Evolutionary conservation across 495 filamentous ascomycete species (phyloP).

Genomic region (Aspergillus mulundensis): DNA sequence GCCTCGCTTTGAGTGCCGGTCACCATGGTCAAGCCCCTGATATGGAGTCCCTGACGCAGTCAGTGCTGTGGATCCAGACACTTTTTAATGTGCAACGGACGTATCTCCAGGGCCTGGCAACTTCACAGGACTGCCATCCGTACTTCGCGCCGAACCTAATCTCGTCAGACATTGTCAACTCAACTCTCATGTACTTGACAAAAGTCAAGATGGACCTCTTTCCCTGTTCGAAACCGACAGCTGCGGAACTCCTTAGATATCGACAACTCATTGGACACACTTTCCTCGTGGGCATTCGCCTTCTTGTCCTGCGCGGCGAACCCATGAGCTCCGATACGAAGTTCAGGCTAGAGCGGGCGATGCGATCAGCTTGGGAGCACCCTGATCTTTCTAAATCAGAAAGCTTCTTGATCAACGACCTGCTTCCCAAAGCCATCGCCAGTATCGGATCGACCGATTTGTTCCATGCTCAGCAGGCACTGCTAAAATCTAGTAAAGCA

Average conservation of each 20-base stretch:
- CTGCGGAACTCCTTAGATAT: slow-evolving; percentile 14
- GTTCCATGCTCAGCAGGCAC: slow-evolving; percentile 3
- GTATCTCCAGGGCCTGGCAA: slow-evolving; percentile 21
- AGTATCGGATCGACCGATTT: slow-evolving; percentile 17
- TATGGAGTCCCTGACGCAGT: slow-evolving; percentile 20
- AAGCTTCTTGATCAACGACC: slow-evolving; percentile 20
- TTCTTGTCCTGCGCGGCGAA: slow-evolving; percentile 23
- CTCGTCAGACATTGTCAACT: slow-evolving; percentile 19
- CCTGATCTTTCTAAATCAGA: slow-evolving; percentile 21
- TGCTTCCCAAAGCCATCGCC: slow-evolving; percentile 19
- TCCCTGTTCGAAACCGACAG: slow-evolving; percentile 13
- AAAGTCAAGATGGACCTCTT: slow-evolving; percentile 24
- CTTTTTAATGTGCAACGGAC: slow-evolving; percentile 29
- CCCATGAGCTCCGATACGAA: slow-evolving; percentile 17
- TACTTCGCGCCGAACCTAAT: slow-evolving; percentile 20
- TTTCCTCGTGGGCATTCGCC: slow-evolving; percentile 21
- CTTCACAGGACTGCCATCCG: slow-evolving; percentile 16
- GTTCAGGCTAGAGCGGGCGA: slow-evolving; percentile 22
- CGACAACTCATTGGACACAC: slow-evolving; percentile 20
- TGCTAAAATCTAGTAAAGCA: slow-evolving; percentile 3
- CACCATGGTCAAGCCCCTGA: slow-evolving; percentile 15
- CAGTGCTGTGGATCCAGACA: slow-evolving; percentile 26
- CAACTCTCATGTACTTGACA: slow-evolving; percentile 25
- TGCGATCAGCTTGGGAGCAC: slow-evolving; percentile 24
- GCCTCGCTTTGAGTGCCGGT: slow-evolving; percentile 17